phyloP scores from a whole-genome alignment of 1,284 basidiomycete genomes.

The Veloboletus limbatus region DNA sequence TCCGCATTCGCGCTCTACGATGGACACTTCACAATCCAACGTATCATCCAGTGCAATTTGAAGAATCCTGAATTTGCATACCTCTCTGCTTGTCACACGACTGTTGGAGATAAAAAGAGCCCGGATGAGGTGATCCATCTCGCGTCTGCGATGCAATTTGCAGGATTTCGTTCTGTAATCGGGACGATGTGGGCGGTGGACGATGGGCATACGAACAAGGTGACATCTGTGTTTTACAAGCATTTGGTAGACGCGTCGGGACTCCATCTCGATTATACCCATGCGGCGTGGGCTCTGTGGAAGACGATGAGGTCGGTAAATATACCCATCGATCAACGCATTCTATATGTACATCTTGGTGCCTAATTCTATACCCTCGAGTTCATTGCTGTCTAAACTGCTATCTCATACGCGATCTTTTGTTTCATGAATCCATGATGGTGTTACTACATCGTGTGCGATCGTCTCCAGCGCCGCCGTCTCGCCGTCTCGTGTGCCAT shows the following conservation, averaged over 20 bases:
- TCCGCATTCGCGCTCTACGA: no score
- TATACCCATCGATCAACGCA: background rate
- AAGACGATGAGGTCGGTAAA: background rate
- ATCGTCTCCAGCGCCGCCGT: no score
- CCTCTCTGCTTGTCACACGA: no score
- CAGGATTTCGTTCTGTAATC: conserved; percentile 5
- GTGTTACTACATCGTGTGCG: no score
- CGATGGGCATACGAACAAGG: background rate
- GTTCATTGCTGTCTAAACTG: no score
- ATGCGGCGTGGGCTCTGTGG: background rate
- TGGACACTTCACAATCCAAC: background rate
- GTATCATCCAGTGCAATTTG: background rate
- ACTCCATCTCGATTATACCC: background rate
- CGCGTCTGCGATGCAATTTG: conserved; percentile 5
- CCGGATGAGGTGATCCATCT: no score
- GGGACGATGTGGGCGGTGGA: conserved; percentile 8
- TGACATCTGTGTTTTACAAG: conserved; percentile 6
- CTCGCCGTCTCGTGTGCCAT: no score
- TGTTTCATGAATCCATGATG: no score
- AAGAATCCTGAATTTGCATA: background rate
- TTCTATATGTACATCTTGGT: conserved; percentile 5
- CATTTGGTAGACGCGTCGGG: background rate
- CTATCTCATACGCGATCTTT: no score
- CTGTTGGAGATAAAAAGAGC: no score
- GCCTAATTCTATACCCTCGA: background rate